Evolutionary conservation across 352 stramenopile genomes (phyloP), one percentile per base, ranked within the genome.

Genomic region (Pilasporangium apinafurcum): DNA sequence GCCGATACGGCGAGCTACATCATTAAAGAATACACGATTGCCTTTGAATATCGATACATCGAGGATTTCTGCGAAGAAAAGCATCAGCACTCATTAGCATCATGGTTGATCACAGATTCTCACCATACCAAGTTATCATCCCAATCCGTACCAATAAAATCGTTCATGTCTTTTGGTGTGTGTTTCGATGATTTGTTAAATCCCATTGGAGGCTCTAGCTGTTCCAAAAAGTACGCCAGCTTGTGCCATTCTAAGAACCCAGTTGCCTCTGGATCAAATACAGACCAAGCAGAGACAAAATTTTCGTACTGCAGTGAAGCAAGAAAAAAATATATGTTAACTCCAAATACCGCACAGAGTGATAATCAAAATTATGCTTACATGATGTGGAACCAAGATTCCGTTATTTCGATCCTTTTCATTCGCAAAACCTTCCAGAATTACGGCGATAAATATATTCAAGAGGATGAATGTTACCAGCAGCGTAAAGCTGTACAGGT

Each of bases 381-480:
- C 73, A 41, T 86, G 64, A 37, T 79, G 48, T 3, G 69, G 73
- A 16, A 80, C 57, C 2, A 86, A 38, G 9, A 86, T 46, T 7
- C 64, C 64, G 22, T 75, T 61, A 18, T 86, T 73, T 8, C 79
- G 61, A 39, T 92, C 81, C 48, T 74, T 80, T 35, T 72, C 73
- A 26, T 83, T 83, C 17, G 90, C 71, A 53, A 96, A 97, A 9
- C 79, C 81, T 34, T 96, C 83, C 21, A 96, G 72, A 31, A 97
- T 92, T 29, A 96, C 81, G 14, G 78, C 89, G 37, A 97, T 92
- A 61, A 96, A 95, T 42, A 97, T 83, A 43, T 96, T 96, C 24
- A 97, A 56, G 24, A 96, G 59, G 21, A 96, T 72, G 40, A 90
- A 96, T 4, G 72, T 82, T 22, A 97, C 79, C 9, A 96, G 65